Conservation (phyloP, 306 rosid species). For the Biancaea sappan region DNA sequence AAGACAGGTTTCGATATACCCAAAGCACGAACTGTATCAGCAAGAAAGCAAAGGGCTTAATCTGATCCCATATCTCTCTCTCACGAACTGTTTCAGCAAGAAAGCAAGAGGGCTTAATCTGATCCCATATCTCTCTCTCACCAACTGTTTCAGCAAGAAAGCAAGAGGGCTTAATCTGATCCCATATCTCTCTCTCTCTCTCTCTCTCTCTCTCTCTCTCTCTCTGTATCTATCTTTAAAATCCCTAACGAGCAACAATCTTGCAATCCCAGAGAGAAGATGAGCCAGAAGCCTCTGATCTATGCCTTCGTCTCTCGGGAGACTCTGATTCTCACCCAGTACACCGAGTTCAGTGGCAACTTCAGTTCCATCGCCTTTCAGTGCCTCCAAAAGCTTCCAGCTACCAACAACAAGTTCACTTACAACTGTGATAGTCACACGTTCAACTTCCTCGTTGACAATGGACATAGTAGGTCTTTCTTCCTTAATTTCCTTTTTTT, state of each 20-base stretch:
- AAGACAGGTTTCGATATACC: not conserved
- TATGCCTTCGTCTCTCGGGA: conserved; percentile 93
- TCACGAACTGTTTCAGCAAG: no score
- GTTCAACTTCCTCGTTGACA: conserved; percentile 93
- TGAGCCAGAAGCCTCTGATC: conserved; percentile 83
- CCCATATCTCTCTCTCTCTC: no score
- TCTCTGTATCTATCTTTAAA: not conserved
- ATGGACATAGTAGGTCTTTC: conserved; percentile 69
- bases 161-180: not conserved
- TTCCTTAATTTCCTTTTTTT: not conserved
- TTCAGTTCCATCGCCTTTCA: conserved; percentile 95
- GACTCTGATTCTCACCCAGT: conserved; percentile 82
- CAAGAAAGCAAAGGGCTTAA: no score
- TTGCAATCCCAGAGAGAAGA: conserved; percentile 8
- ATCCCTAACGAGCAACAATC: conserved; percentile 9
- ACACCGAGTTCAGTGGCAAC: conserved; percentile 96
- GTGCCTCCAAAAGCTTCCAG: conserved; percentile 96
- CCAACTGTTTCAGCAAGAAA: no score
- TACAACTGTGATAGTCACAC: conserved; percentile 94
- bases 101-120: no score
- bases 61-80: no score
- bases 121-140: no score
- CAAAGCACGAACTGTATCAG: not conserved
- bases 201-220: conserved; percentile 5
- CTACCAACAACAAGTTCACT: conserved; percentile 96